Conservation (phyloP, 2,329 filamentous ascomycete genomes). For the Fusarium sp. region DNA sequence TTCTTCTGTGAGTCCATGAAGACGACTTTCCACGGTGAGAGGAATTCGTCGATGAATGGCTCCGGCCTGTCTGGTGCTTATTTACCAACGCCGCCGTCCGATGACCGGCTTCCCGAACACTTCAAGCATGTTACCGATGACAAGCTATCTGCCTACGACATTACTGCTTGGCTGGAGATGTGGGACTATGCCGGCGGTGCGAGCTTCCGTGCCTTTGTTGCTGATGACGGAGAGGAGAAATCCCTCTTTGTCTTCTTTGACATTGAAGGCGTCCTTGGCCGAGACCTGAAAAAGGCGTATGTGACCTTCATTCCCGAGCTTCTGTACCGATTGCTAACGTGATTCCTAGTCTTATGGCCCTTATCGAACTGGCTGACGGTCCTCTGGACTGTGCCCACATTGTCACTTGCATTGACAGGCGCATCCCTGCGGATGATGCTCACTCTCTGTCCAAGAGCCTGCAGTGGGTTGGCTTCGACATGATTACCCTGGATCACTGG, state of each 20-base stretch:
- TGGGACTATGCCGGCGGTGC: conserved; percentile 89
- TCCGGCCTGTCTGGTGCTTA: conserved; percentile 88
- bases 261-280: conserved; percentile 73
- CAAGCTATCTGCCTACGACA: conserved; percentile 53
- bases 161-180: conserved; percentile 80
- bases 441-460: conserved; percentile 83
- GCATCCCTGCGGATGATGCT: conserved; percentile 72
- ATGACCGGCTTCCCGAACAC: conserved; percentile 60
- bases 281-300: conserved; percentile 90
- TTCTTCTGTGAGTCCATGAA: conserved; percentile 98
- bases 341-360: conserved; percentile 79
- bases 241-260: conserved; percentile 93
- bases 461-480: conserved; percentile 93
- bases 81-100: conserved; percentile 69
- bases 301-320: conserved; percentile 53
- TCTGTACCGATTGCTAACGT: conserved; percentile 1
- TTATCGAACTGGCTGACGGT: conserved; percentile 88
- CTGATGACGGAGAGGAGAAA: conserved; percentile 77
- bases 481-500: conserved; percentile 86
- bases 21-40: conserved; percentile 96
- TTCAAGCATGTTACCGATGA: conserved; percentile 52
- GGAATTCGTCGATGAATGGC: conserved; percentile 81
- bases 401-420: conserved; percentile 85
- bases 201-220: conserved; percentile 89
- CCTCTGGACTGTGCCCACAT: conserved; percentile 84